These are phyloP conservation scores for Solanum hybrid DNA, from an alignment of 305 asterid genomes.

Conservation along the genomic window DNA sequence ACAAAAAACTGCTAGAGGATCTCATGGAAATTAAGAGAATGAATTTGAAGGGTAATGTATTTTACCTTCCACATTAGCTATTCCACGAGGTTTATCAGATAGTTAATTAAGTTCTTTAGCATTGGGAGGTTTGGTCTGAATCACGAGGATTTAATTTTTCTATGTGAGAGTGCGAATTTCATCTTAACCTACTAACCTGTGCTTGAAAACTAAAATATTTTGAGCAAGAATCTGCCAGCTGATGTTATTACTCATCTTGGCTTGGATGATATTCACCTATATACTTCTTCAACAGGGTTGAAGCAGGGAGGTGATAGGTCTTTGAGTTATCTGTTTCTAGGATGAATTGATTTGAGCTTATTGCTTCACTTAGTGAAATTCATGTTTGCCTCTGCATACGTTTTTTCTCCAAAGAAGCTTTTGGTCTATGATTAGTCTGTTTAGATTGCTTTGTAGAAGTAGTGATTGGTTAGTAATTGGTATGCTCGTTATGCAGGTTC, in stretches of 20 bases:
- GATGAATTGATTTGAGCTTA: background rate
- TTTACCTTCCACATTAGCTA: background rate
- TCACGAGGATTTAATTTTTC: background rate
- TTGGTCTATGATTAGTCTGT: background rate
- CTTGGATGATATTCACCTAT: background rate
- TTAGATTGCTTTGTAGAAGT: background rate
- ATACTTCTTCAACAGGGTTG: background rate
- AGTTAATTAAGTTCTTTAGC: background rate
- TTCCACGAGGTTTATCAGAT: background rate
- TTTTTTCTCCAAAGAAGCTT: background rate
- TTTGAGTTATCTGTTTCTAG: background rate
- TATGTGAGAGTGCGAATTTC: background rate
- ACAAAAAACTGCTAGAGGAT: background rate
- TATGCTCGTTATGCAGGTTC: slow-evolving; percentile 55
- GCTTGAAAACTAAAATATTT: background rate
- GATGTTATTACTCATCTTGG: background rate
- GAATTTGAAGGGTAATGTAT: background rate
- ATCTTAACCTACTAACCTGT: background rate
- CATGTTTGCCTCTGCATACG: background rate
- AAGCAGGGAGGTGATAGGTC: background rate
- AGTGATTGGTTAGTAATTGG: slow-evolving; percentile 8
- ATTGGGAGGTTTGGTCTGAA: background rate
- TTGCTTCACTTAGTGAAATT: background rate
- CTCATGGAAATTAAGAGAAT: background rate
- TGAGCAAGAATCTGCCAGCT: background rate